Base-by-base conservation (phyloP, 495 filamentous ascomycete species). In the Amphirosellinia nigrospora region DNA sequence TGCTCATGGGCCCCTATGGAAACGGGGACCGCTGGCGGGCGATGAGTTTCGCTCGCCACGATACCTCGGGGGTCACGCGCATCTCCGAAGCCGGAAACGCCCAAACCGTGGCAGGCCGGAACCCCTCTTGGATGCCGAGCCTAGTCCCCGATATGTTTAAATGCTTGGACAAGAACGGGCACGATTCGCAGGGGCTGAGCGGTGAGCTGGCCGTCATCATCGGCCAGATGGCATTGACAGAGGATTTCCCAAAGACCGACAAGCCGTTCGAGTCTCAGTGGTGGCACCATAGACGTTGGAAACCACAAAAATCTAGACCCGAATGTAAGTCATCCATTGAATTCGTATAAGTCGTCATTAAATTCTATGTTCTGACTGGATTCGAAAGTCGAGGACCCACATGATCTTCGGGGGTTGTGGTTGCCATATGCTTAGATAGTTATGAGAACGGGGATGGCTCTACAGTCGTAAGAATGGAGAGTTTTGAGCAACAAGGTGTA, bases 171-270 rank as follows among this genome's bases (percentile, higher is more conserved):
- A 2, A 34, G 32, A n/a, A 23, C 10, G 36, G 26, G 36, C 38
- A 16, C 4, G 0, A 8, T 0, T 79, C 79, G 19, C 7, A 38
- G 0, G 79, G 79, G 4, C 70, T 82, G 3, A 36, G 66, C 0
- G 80, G 80, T 4, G 72, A 78, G 3, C 46, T 82, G 36, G 58
- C 72, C 11, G 73, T 76, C 16, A 62, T 82, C 36, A 38, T 80
- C 15, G 76, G 72, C 36, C 50, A 77, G 59, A 80, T 78, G 78
- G 74, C 74, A 0, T 75, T 82, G 21, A 36, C 70, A 16, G 52
- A 70, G 21, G 39, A 41, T 23, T 13, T 3, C n/a, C 43, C 41
- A 9, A 45, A 28, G 11, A 60, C 52, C 10, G 62, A 71, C 56
- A 41, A 32, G 38, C 61, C 69, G 15, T 71, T 71, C 23, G 10